Percentiles rank a stretch among this genome's conserved stretches.
Evolutionary conservation across 148 eudicot genomes (phyloP).

Genomic region (Polygonum maritimum): DNA sequence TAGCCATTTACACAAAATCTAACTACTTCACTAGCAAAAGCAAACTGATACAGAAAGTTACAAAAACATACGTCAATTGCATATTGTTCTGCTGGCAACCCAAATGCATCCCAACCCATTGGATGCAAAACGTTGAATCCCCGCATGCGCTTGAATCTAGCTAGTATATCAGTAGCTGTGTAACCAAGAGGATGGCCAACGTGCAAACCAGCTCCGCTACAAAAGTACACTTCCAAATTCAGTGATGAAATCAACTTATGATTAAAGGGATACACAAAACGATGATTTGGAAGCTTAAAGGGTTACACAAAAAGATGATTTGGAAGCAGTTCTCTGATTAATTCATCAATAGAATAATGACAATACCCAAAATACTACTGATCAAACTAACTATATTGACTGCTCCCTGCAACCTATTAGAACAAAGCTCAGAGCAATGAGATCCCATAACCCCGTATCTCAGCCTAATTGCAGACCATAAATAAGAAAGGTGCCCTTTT

Average conservation of each 20-base stretch:
- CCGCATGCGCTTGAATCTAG: constrained; percentile 90
- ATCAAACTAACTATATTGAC: neutral
- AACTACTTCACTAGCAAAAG: constrained; percentile 1
- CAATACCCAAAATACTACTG: neutral
- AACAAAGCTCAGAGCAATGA: neutral
- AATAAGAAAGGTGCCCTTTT: neutral
- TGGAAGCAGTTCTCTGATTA: neutral
- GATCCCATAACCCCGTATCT: neutral
- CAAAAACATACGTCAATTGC: constrained; percentile 70
- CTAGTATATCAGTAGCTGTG: constrained; percentile 97
- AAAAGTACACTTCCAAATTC: constrained; percentile 12
- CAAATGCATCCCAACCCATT: constrained; percentile 99
- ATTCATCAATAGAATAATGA: neutral
- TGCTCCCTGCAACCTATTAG: neutral
- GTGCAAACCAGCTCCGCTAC: constrained; percentile 97
- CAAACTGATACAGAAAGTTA: constrained; percentile 10
- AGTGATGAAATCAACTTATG: neutral
- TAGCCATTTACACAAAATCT: neutral
- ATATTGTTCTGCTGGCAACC: constrained; percentile 97
- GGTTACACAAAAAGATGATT: neutral
- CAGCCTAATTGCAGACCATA: neutral
- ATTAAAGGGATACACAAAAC: neutral
- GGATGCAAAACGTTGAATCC: constrained; percentile 98
- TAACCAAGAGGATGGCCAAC: constrained; percentile 99
- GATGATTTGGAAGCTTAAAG: neutral